Conservation (phyloP, 164 flowering plant genomes). For the Echeveria elegans region DNA sequence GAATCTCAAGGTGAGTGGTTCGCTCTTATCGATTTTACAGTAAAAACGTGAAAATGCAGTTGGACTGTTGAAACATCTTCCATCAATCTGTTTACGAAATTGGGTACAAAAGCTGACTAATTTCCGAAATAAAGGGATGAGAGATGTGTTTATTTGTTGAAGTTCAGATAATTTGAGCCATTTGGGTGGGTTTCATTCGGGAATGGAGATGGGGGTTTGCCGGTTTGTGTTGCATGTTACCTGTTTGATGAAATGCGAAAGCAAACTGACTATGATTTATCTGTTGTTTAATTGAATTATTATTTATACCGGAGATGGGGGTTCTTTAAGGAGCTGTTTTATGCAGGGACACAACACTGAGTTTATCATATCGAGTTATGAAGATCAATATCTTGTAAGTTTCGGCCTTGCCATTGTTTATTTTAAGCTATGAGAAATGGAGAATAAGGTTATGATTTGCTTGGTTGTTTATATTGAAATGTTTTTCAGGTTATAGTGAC, state of each 20-base stretch:
- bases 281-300: background rate
- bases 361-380: constrained; percentile 58
- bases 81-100: background rate
- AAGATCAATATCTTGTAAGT: constrained; percentile 73
- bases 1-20: constrained; percentile 4
- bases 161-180: background rate
- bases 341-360: constrained; percentile 64
- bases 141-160: background rate
- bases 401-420: background rate
- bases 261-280: background rate
- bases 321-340: background rate
- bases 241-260: constrained; percentile 3
- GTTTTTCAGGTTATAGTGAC: constrained; percentile 63
- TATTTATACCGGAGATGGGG: background rate
- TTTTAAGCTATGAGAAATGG: no score
- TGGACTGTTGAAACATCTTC: background rate
- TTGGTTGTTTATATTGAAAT: background rate
- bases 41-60: no score
- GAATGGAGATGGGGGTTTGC: background rate
- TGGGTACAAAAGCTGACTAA: background rate
- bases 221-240: background rate
- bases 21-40: background rate
- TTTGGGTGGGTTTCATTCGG: background rate
- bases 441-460: background rate
- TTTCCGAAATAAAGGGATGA: background rate